Percentiles rank a stretch among this genome's conserved stretches.
Conservation (phyloP, 257 asterid genomes). For the Linaria vulgaris region DNA sequence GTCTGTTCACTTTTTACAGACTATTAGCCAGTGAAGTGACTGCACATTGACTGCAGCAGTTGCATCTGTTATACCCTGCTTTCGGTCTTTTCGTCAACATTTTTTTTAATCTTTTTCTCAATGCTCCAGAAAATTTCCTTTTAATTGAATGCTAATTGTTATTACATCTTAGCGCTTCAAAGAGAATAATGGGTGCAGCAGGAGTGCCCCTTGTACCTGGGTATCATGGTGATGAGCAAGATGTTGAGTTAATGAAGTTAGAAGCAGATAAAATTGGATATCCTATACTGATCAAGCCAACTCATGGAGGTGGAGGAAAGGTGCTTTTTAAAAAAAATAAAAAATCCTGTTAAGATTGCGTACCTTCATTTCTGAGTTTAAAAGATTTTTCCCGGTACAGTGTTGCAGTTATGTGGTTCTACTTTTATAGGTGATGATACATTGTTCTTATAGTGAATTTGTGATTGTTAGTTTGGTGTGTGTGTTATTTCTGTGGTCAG, state of each 20-base stretch:
- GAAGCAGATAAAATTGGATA: constrained; percentile 96
- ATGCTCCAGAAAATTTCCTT: constrained; percentile 15
- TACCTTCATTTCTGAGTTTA: constrained; percentile 10
- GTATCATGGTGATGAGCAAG: constrained; percentile 89
- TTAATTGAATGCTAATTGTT: constrained; percentile 17
- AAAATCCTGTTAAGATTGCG: constrained; percentile 5
- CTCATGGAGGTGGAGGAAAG: constrained; percentile 99
- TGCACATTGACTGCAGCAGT: neutral
- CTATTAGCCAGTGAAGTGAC: constrained; percentile 9
- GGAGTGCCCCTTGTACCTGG: constrained; percentile 99
- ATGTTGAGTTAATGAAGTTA: constrained; percentile 80
- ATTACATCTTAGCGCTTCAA: constrained; percentile 77
- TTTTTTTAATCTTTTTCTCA: neutral
- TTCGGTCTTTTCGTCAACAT: neutral
- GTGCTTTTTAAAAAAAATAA: constrained; percentile 37
- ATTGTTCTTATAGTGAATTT: too few relatives aligned
- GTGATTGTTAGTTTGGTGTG: too few relatives aligned
- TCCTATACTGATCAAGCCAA: constrained; percentile 94
- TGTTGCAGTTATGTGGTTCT: neutral
- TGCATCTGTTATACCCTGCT: neutral
- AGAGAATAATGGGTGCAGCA: constrained; percentile 99
- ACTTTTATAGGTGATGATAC: neutral
- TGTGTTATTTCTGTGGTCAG: too few relatives aligned
- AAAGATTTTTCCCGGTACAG: constrained; percentile 20
- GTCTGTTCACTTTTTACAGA: constrained; percentile 1